Evolutionary conservation across 441 rosid genomes (phyloP).

Genomic region (Melastoma candidum): DNA sequence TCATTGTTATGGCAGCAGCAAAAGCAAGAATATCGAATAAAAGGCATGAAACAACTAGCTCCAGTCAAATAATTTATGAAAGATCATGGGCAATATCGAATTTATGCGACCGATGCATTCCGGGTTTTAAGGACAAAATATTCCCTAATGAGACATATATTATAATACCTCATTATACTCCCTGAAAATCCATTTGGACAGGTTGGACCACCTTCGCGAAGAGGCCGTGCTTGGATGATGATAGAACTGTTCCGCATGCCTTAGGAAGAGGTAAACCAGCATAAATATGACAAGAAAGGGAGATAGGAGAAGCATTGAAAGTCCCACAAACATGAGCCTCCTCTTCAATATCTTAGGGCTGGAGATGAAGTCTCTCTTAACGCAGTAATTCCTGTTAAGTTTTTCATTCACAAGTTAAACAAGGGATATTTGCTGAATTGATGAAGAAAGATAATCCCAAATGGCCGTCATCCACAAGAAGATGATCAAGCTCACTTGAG

Average conservation of each 20-base stretch:
- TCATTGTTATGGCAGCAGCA: too few relatives aligned
- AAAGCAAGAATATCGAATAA: too few relatives aligned
- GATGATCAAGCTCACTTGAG: too few relatives aligned
- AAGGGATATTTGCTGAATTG: background rate
- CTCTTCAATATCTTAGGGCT: constrained; percentile 73
- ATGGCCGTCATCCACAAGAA: too few relatives aligned
- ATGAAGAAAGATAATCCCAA: too few relatives aligned
- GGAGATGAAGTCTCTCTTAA: constrained; percentile 79
- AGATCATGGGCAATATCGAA: too few relatives aligned
- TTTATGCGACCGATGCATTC: too few relatives aligned
- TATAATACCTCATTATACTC: constrained; percentile 83
- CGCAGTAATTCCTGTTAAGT: constrained; percentile 69
- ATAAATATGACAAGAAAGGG: constrained; percentile 96
- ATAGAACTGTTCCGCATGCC: constrained; percentile 97
- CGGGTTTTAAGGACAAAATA: too few relatives aligned
- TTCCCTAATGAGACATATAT: too few relatives aligned
- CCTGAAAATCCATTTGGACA: constrained; percentile 92
- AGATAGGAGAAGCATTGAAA: constrained; percentile 83
- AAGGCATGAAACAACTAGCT: too few relatives aligned
- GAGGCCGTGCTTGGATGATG: constrained; percentile 98
- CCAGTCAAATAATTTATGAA: too few relatives aligned
- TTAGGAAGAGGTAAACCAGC: constrained; percentile 88
- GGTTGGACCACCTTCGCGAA: constrained; percentile 95
- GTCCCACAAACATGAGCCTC: constrained; percentile 82
- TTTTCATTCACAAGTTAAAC: constrained; percentile 8